Evolutionary conservation across 2,329 filamentous ascomycete genomes (phyloP).

Genomic region (Aspergillus ustus): DNA sequence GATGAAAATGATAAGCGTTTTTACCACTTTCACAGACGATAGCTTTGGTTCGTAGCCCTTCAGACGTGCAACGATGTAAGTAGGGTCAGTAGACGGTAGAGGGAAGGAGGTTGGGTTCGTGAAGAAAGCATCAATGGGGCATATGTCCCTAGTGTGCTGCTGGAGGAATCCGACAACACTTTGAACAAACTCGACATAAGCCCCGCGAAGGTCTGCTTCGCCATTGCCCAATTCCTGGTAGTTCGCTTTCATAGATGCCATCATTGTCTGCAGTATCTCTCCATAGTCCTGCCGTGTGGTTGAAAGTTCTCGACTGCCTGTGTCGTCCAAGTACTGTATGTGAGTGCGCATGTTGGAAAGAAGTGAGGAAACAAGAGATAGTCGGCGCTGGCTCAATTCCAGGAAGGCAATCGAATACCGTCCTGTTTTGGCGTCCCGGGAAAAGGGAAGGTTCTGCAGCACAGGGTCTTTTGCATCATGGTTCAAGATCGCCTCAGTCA

Average conservation of each 20-base stretch:
- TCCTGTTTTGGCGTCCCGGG: conserved; percentile 39
- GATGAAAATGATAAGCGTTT: conserved; percentile 62
- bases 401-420: conserved; percentile 54
- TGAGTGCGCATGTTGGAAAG: conserved; percentile 64
- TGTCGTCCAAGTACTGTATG: conserved; percentile 44
- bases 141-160: conserved; percentile 62
- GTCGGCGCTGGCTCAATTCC: conserved; percentile 59
- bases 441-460: conserved; percentile 63
- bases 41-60: conserved; percentile 63
- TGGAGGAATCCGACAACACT: conserved; percentile 63
- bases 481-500: conserved; percentile 61
- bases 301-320: conserved; percentile 40
- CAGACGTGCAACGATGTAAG: conserved; percentile 65
- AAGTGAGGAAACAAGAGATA: conserved; percentile 60
- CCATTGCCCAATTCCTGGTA: conserved; percentile 58
- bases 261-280: conserved; percentile 59
- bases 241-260: conserved; percentile 65
- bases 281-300: conserved; percentile 51
- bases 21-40: conserved; percentile 52
- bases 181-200: conserved; percentile 67
- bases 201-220: conserved; percentile 46
- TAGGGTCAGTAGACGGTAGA: conserved; percentile 62
- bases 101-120: conserved; percentile 65
- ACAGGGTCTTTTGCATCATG: conserved; percentile 51
- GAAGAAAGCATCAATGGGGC: conserved; percentile 62